Conservation (phyloP, 2,329 filamentous ascomycete species). For the Penicillium sp. region DNA sequence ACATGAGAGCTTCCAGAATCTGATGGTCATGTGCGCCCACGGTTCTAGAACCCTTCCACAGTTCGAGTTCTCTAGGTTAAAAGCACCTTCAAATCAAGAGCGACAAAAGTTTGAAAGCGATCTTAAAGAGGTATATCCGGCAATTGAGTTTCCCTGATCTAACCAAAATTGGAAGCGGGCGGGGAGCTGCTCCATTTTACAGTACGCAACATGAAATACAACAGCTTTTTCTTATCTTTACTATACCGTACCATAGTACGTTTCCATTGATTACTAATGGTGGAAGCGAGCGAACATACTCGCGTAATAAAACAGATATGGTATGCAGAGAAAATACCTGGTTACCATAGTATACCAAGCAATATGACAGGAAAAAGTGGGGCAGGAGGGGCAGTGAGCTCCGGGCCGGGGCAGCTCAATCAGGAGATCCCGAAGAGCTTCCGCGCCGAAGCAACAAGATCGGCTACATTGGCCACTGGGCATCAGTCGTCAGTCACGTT, state of each 20-base stretch:
- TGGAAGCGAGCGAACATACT: background rate
- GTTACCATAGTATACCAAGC: background rate
- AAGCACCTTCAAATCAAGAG: background rate
- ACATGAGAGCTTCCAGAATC: background rate
- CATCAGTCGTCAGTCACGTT: background rate
- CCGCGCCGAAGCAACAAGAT: background rate
- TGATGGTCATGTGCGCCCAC: background rate
- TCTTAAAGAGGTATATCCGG: background rate
- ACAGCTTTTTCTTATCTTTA: background rate
- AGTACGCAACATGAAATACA: background rate
- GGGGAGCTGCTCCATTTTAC: background rate
- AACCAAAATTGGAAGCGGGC: background rate
- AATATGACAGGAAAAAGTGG: background rate
- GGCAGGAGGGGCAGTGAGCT: background rate
- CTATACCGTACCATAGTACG: background rate
- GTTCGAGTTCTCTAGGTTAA: background rate
- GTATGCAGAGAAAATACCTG: background rate
- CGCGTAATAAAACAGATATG: background rate
- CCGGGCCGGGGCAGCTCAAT: background rate
- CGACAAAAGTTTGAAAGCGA: background rate
- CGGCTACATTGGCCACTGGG: background rate
- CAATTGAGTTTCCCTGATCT: background rate
- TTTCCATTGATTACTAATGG: background rate
- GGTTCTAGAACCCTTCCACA: background rate
- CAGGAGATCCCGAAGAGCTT: background rate